Evolutionary conservation across 2,329 filamentous ascomycete genomes (phyloP).

Genomic region (Fusarium pseudoanthophilum): DNA sequence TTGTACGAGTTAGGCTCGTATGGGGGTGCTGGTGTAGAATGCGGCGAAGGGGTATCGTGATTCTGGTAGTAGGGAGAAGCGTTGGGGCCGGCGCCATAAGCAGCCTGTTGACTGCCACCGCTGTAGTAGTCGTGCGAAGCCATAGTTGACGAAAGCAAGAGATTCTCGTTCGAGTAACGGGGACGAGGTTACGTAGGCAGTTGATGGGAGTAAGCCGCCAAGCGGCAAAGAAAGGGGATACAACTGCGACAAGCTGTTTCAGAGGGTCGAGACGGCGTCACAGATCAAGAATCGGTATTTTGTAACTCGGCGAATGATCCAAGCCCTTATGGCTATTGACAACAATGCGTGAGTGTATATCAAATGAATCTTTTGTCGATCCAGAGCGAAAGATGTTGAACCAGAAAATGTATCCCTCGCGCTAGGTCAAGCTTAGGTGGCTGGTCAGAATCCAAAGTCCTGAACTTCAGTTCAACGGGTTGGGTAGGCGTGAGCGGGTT

Average conservation of each 20-base stretch:
- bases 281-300: constrained; percentile 12
- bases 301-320: neutral
- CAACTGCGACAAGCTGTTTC: constrained; percentile 26
- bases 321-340: neutral
- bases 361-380: neutral
- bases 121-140: constrained; percentile 74
- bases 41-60: constrained; percentile 55
- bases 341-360: neutral
- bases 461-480: constrained; percentile 18
- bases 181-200: constrained; percentile 16
- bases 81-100: constrained; percentile 51
- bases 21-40: constrained; percentile 52
- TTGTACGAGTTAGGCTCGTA: constrained; percentile 51
- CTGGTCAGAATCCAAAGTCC: constrained; percentile 26
- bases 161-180: constrained; percentile 10
- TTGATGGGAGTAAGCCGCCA: constrained; percentile 25
- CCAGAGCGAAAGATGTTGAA: constrained; percentile 6
- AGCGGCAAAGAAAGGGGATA: constrained; percentile 39
- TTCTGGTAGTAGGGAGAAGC: constrained; percentile 55
- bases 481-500: neutral
- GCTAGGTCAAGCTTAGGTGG: constrained; percentile 24
- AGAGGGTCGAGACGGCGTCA: constrained; percentile 13
- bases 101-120: constrained; percentile 55
- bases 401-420: constrained; percentile 11
- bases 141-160: constrained; percentile 54